A percentile compares a stretch with the other conserved stretches of the same genome.
These are phyloP conservation scores for Xylariaceae sp. DNA, from an alignment of 2,329 filamentous ascomycete species.

Conservation along the genomic window DNA sequence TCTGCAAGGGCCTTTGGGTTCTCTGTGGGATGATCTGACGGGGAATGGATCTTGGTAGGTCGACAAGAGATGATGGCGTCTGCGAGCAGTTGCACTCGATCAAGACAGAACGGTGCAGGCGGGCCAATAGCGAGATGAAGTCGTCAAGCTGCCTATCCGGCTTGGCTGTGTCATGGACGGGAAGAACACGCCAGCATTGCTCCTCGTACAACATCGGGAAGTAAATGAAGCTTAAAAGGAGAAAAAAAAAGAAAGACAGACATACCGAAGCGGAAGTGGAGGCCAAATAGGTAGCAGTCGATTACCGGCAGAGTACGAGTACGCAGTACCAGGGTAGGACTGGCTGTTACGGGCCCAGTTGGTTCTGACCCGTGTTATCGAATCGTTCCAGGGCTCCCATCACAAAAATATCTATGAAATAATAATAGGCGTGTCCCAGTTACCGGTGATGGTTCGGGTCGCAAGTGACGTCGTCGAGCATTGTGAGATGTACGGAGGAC, in stretches of 20 bases:
- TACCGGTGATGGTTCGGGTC: not conserved
- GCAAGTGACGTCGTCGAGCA: not conserved
- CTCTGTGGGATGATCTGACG: conserved; percentile 4
- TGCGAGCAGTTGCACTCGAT: conserved; percentile 8
- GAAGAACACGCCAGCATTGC: conserved; percentile 11
- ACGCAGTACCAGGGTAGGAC: not conserved
- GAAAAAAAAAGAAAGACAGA: not conserved
- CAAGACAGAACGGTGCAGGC: conserved; percentile 6
- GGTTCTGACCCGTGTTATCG: not conserved
- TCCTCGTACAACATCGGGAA: conserved; percentile 19
- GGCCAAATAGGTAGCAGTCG: not conserved
- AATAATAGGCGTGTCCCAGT: not conserved
- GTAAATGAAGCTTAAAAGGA: conserved; percentile 16
- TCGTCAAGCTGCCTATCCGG: conserved; percentile 4
- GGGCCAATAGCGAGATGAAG: conserved; percentile 8
- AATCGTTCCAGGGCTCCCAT: not conserved
- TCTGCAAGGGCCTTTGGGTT: conserved; percentile 15
- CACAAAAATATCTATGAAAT: not conserved
- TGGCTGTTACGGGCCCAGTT: not conserved
- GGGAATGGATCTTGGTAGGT: conserved; percentile 4
- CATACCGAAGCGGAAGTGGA: not conserved
- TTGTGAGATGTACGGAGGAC: not conserved
- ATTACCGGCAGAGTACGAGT: not conserved
- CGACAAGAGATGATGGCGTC: conserved; percentile 3
- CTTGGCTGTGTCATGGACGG: conserved; percentile 7